Conservation (phyloP, 257 asterid species). For the Jacaranda mimosifolia region DNA sequence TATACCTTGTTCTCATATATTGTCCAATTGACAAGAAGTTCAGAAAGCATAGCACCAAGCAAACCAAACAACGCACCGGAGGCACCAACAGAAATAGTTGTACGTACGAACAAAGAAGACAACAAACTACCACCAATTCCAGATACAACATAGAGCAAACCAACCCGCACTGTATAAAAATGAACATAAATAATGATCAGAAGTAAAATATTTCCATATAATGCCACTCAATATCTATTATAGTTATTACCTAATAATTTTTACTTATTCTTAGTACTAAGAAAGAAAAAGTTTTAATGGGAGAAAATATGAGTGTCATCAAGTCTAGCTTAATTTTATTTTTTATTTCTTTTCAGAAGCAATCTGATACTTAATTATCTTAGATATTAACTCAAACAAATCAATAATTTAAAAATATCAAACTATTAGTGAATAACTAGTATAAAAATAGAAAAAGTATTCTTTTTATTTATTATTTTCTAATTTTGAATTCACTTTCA, state of each 20-base stretch:
- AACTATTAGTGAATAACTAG: too few species aligned
- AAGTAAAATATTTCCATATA: neutral
- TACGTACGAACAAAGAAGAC: slow-evolving; percentile 70
- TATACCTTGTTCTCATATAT: slow-evolving; percentile 83
- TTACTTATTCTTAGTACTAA: too few species aligned
- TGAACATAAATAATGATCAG: neutral
- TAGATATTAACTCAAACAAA: too few species aligned
- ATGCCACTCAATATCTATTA: neutral
- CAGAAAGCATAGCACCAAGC: slow-evolving; percentile 94
- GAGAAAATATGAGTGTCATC: too few species aligned
- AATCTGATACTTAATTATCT: too few species aligned
- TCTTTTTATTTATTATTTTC: too few species aligned
- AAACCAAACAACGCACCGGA: slow-evolving; percentile 92
- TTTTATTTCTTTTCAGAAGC: too few species aligned
- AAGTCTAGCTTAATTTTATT: too few species aligned
- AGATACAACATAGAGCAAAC: slow-evolving; percentile 62
- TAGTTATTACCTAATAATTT: neutral
- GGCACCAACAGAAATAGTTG: slow-evolving; percentile 83
- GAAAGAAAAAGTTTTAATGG: too few species aligned
- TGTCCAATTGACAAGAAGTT: slow-evolving; percentile 82
- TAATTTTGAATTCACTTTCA: too few species aligned
- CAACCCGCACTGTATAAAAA: slow-evolving; percentile 63
- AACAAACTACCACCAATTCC: slow-evolving; percentile 86
- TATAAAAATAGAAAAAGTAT: too few species aligned
- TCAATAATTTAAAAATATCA: too few species aligned